Conservation (phyloP, 106 monocot genomes). For the Acanthochlamys bracteata region DNA sequence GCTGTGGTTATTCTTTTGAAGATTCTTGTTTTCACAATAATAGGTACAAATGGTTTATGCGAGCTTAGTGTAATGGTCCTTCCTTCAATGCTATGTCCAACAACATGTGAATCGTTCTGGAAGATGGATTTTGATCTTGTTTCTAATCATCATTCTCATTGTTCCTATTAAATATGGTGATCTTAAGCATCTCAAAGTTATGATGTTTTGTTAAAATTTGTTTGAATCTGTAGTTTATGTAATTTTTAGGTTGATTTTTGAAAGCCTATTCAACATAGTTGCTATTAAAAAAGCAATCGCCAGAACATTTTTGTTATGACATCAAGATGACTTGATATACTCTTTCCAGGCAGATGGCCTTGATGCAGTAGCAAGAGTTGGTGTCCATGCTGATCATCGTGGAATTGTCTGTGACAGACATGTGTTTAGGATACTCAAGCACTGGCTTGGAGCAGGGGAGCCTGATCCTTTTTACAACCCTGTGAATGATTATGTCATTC, state of each 20-base stretch:
- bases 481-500: slow-evolving; percentile 83
- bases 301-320: no score
- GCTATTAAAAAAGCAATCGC: no score
- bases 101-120: no score
- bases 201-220: no score
- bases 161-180: no score
- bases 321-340: not conserved
- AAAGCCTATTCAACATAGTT: no score
- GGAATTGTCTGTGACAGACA: slow-evolving; percentile 58
- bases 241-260: no score
- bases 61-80: not conserved
- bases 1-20: not conserved
- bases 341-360: slow-evolving; percentile 78
- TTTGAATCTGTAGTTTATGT: no score
- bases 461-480: slow-evolving; percentile 96
- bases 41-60: not conserved
- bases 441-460: slow-evolving; percentile 85
- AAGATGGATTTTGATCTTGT: no score
- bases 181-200: no score
- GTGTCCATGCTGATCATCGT: slow-evolving; percentile 77
- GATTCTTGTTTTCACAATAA: not conserved
- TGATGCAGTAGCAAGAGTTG: slow-evolving; percentile 74
- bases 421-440: slow-evolving; percentile 74
- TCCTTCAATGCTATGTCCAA: no score
- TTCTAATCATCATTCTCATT: no score